Evolutionary conservation across 495 filamentous ascomycete genomes (phyloP).

Genomic region (Terfezia boudieri): DNA sequence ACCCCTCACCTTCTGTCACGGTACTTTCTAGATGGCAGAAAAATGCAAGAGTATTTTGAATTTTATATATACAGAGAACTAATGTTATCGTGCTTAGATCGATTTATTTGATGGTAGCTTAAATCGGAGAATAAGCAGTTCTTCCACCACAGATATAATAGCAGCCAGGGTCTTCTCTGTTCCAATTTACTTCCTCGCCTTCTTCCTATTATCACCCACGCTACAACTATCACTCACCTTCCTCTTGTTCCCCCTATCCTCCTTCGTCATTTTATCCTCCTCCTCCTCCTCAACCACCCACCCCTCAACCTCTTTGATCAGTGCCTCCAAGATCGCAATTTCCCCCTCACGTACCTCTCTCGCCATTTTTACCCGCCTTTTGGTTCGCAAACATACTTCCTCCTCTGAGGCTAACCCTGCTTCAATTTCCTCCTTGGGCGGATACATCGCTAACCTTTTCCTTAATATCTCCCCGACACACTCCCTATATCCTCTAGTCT

Average conservation of each 20-base stretch:
- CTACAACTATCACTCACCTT: constrained; percentile 42
- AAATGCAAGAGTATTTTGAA: no score
- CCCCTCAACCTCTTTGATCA: constrained; percentile 10
- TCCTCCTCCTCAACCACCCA: constrained; percentile 23
- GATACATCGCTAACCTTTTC: not conserved
- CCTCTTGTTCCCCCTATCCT: constrained; percentile 18
- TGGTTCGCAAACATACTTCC: constrained; percentile 17
- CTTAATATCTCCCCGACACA: not conserved
- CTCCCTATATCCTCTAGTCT: not conserved
- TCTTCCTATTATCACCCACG: constrained; percentile 26
- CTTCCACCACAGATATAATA: no score
- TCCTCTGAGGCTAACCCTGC: constrained; percentile 21
- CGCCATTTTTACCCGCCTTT: constrained; percentile 21
- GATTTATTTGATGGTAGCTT: no score
- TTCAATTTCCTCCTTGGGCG: constrained; percentile 10
- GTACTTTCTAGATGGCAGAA: no score
- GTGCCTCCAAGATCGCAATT: constrained; percentile 19
- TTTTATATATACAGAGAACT: no score
- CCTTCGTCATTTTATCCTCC: constrained; percentile 19
- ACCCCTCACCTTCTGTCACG: no score
- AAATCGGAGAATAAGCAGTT: no score
- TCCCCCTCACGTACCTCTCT: constrained; percentile 22
- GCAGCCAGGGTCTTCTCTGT: no score
- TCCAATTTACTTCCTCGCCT: constrained; percentile 34
- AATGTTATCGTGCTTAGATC: no score